Conservation (phyloP, 2,329 filamentous ascomycete genomes). For the Botrytis galanthina region DNA sequence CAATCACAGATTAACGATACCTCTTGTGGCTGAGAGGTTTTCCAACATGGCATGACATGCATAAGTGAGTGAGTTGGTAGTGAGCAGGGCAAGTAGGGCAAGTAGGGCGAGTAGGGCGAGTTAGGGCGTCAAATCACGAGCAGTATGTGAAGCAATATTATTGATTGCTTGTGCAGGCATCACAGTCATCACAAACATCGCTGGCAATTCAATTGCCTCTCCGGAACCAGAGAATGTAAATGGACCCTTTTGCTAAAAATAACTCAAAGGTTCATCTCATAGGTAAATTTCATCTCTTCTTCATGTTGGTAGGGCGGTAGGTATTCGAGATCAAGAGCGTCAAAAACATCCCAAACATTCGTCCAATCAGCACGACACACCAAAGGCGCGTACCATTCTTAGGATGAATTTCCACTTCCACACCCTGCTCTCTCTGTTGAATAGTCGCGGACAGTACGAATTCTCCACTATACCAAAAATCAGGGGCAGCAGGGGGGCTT, state of each 20-base stretch:
- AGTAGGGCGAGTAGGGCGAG: background rate
- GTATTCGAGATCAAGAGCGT: background rate
- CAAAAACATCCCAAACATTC: background rate
- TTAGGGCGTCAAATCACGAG: slow-evolving; percentile 6
- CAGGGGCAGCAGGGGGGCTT: background rate
- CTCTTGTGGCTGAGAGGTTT: background rate
- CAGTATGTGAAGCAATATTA: background rate
- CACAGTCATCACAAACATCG: background rate
- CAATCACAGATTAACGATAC: background rate
- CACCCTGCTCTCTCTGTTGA: background rate
- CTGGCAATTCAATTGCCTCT: background rate
- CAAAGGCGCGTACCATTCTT: background rate
- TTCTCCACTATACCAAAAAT: background rate
- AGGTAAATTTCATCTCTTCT: background rate
- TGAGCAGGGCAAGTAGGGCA: background rate
- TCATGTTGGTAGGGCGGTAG: background rate
- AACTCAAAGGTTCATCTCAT: background rate
- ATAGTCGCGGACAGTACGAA: background rate
- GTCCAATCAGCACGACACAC: background rate
- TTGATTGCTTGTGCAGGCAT: background rate
- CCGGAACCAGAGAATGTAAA: background rate
- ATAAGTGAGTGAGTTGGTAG: background rate
- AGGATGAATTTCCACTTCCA: background rate
- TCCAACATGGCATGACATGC: background rate
- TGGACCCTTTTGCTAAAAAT: background rate